Evolutionary conservation across 208 protist species (phyloP).

Genomic region (Trypanosoma mega): DNA sequence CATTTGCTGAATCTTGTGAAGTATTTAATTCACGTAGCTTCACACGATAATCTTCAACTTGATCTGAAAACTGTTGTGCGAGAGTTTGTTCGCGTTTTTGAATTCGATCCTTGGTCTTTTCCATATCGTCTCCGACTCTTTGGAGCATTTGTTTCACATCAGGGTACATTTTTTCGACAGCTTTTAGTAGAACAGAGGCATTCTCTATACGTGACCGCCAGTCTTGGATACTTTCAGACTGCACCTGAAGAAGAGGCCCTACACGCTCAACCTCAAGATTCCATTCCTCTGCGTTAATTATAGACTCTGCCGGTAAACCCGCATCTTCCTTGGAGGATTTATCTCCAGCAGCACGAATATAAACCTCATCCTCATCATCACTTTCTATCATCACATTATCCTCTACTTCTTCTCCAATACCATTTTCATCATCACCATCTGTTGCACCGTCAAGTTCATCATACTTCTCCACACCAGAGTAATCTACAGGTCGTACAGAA

Average conservation of each 20-base stretch:
- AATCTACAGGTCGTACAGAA: constrained; percentile 66
- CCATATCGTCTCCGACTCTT: constrained; percentile 77
- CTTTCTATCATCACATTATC: constrained; percentile 88
- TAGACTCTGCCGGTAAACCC: constrained; percentile 45
- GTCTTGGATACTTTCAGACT: constrained; percentile 54
- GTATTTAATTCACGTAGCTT: constrained; percentile 86
- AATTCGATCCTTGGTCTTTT: constrained; percentile 84
- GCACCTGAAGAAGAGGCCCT: constrained; percentile 77
- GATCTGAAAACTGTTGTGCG: constrained; percentile 87
- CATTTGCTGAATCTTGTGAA: constrained; percentile 72
- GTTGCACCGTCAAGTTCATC: constrained; percentile 75
- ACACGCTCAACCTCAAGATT: constrained; percentile 89
- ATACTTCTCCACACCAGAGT: constrained; percentile 72
- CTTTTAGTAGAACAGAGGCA: constrained; percentile 76
- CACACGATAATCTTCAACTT: constrained; percentile 87
- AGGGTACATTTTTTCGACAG: constrained; percentile 89
- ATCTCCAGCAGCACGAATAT: constrained; percentile 48
- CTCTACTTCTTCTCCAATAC: constrained; percentile 59
- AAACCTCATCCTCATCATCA: constrained; percentile 85
- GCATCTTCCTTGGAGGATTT: constrained; percentile 40
- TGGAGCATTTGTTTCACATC: constrained; percentile 86
- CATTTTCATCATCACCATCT: constrained; percentile 68
- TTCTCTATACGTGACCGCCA: constrained; percentile 86
- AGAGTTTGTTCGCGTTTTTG: constrained; percentile 90
- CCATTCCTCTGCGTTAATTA: constrained; percentile 85